These are phyloP conservation scores for Lichtheimia corymbifera DNA, from an alignment of 371 early-diverging fungal genomes.

Conservation along the genomic window DNA sequence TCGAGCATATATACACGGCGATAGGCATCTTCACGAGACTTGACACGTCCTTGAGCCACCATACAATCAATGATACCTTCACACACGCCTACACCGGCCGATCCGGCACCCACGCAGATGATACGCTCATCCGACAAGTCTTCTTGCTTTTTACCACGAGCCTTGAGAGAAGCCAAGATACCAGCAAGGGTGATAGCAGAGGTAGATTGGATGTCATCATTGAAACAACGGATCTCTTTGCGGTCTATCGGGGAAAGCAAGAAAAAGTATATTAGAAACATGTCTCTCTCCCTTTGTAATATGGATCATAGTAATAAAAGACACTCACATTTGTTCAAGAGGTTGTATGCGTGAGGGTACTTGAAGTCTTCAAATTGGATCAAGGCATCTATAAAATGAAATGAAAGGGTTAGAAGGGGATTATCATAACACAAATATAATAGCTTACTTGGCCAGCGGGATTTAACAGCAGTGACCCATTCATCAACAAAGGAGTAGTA, in stretches of 20 bases:
- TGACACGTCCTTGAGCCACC: slow-evolving; percentile 60
- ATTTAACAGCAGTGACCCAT: slow-evolving; percentile 62
- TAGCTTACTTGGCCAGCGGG: slow-evolving; percentile 63
- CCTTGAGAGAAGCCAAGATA: slow-evolving; percentile 62
- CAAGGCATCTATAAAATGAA: slow-evolving; percentile 33
- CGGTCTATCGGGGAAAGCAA: slow-evolving; percentile 32
- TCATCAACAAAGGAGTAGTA: slow-evolving; percentile 70
- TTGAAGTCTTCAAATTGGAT: slow-evolving; percentile 63
- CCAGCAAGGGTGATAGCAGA: slow-evolving; percentile 66
- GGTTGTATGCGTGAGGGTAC: slow-evolving; percentile 59
- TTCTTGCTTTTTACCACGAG: slow-evolving; percentile 49
- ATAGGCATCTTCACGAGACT: slow-evolving; percentile 60
- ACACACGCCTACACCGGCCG: slow-evolving; percentile 71
- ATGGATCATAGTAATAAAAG: not conserved
- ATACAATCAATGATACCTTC: slow-evolving; percentile 66
- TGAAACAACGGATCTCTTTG: slow-evolving; percentile 61
- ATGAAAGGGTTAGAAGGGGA: not conserved
- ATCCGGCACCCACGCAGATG: slow-evolving; percentile 68
- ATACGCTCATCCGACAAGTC: slow-evolving; percentile 48
- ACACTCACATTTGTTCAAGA: slow-evolving; percentile 56
- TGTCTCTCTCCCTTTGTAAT: not conserved
- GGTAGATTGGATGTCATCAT: slow-evolving; percentile 72
- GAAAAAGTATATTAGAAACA: not conserved
- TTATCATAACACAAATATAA: not conserved
- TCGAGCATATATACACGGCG: slow-evolving; percentile 63